These are phyloP conservation scores for Paecilomyces dactylethromorphus DNA, from an alignment of 2,329 filamentous ascomycete species.

Conservation along the genomic window DNA sequence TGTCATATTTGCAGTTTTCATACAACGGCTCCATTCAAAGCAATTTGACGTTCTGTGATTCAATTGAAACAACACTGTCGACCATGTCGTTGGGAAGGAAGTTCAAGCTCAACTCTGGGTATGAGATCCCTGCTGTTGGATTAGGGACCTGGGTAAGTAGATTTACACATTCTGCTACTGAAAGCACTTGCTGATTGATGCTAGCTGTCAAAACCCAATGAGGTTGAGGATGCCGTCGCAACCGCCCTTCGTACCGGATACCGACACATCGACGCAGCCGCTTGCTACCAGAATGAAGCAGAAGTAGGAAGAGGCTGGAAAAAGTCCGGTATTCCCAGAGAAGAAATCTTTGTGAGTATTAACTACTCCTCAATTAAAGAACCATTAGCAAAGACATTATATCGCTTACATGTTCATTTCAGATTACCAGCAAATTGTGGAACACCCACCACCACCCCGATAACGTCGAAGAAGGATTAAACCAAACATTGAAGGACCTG, in stretches of 20 bases:
- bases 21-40: too few species aligned
- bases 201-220: slow-evolving; percentile 29
- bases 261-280: slow-evolving; percentile 41
- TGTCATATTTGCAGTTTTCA: not conserved
- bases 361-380: not conserved
- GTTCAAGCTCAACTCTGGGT: slow-evolving; percentile 38
- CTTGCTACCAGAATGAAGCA: slow-evolving; percentile 27
- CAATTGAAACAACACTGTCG: not conserved
- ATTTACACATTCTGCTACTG: not conserved
- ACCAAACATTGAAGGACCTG: slow-evolving; percentile 45
- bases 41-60: too few species aligned
- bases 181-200: not conserved
- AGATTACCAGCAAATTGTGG: slow-evolving; percentile 55
- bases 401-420: not conserved
- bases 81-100: slow-evolving; percentile 28
- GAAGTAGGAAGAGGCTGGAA: slow-evolving; percentile 27
- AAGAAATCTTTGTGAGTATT: slow-evolving; percentile 25
- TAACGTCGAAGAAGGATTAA: slow-evolving; percentile 44
- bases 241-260: slow-evolving; percentile 35
- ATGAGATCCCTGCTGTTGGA: slow-evolving; percentile 36
- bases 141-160: slow-evolving; percentile 35
- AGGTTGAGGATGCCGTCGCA: slow-evolving; percentile 44
- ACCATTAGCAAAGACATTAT: not conserved
- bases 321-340: slow-evolving; percentile 23
- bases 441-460: slow-evolving; percentile 48